Evolutionary conservation across 2,329 filamentous ascomycete genomes (phyloP).

Genomic region (Pestalotiopsis sp.): DNA sequence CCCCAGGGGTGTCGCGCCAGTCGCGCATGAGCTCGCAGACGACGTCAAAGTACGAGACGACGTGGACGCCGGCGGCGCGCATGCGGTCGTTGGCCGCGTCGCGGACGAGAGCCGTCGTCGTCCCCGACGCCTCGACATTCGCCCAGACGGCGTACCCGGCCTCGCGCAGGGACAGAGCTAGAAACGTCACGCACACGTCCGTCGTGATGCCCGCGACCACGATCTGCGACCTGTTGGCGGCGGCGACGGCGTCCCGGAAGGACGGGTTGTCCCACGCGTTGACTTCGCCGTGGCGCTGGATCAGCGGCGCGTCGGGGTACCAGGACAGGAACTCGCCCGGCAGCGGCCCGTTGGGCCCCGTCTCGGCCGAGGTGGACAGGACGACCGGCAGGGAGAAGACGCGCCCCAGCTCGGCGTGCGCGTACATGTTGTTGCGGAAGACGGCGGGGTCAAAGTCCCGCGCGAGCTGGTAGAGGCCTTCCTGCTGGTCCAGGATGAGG

Average conservation of each 20-base stretch:
- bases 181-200: conserved; percentile 76
- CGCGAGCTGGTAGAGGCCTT: conserved; percentile 60
- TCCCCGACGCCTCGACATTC: conserved; percentile 72
- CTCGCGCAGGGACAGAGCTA: conserved; percentile 70
- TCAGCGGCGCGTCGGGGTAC: conserved; percentile 68
- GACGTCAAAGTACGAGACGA: conserved; percentile 65
- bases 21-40: conserved; percentile 72
- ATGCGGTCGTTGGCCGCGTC: conserved; percentile 69
- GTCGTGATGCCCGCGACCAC: conserved; percentile 75
- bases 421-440: conserved; percentile 69
- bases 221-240: conserved; percentile 68
- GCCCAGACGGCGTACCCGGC: conserved; percentile 76
- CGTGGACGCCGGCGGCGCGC: conserved; percentile 66
- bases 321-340: conserved; percentile 69
- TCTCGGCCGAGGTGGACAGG: conserved; percentile 70
- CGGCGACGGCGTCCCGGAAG: conserved; percentile 66
- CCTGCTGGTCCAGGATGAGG: conserved; percentile 62
- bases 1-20: conserved; percentile 60
- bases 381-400: conserved; percentile 71
- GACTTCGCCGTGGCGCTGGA: conserved; percentile 72
- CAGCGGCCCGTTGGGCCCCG: conserved; percentile 70
- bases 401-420: conserved; percentile 67
- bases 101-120: conserved; percentile 61
- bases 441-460: conserved; percentile 68
- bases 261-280: conserved; percentile 77